Conservation (phyloP, 2,329 filamentous ascomycete genomes). For the Ophiosphaerella korrae region DNA sequence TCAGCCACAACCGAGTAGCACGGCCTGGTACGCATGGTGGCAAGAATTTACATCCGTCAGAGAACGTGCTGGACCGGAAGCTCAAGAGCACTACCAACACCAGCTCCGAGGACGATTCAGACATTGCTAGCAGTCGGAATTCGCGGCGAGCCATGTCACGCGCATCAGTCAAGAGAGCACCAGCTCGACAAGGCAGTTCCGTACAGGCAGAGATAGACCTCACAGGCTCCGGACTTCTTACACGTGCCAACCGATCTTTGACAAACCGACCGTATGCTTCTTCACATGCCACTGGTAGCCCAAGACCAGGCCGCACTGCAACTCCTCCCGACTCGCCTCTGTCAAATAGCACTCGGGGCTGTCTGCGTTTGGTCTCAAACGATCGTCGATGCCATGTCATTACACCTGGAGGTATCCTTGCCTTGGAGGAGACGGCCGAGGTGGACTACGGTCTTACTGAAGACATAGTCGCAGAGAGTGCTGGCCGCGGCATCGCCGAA, state of each 20-base stretch:
- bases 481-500: conserved; percentile 85
- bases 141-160: conserved; percentile 48
- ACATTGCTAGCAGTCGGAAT: conserved; percentile 46
- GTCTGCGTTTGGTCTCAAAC: conserved; percentile 59
- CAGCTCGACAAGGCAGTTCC: conserved; percentile 48
- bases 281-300: conserved; percentile 45
- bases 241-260: conserved; percentile 38
- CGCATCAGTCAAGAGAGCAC: conserved; percentile 45
- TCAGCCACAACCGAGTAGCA: conserved; percentile 78
- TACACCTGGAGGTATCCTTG: conserved; percentile 81
- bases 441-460: conserved; percentile 86
- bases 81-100: conserved; percentile 43
- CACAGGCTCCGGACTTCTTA: conserved; percentile 36
- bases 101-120: conserved; percentile 45
- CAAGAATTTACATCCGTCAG: conserved; percentile 88
- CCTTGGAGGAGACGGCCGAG: conserved; percentile 88
- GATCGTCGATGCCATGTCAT: conserved; percentile 63
- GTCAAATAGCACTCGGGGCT: conserved; percentile 34
- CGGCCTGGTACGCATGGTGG: conserved; percentile 63
- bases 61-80: conserved; percentile 79
- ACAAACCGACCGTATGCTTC: conserved; percentile 43
- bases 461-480: conserved; percentile 90
- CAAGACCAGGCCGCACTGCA: conserved; percentile 37
- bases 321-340: conserved; percentile 47
- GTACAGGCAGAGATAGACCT: conserved; percentile 45